These are phyloP conservation scores for Alliaria petiolata DNA, from an alignment of 345 rosid genomes.

Conservation along the genomic window DNA sequence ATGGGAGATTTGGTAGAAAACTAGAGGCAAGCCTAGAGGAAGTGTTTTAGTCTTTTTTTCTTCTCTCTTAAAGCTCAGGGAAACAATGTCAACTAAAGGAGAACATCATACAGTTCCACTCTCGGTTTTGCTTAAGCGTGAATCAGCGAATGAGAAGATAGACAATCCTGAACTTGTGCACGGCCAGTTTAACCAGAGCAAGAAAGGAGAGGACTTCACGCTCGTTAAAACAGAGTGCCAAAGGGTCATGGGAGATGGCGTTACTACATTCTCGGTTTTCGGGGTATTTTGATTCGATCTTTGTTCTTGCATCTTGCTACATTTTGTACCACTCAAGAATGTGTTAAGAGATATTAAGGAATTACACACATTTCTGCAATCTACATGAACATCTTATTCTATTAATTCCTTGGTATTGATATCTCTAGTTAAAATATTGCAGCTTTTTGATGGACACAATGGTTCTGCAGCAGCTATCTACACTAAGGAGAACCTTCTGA, in stretches of 20 bases:
- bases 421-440: conserved; percentile 22
- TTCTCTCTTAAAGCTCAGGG: background rate
- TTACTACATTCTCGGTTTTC: conserved; percentile 70
- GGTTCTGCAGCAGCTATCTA: conserved; percentile 96
- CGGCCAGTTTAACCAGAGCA: conserved; percentile 87
- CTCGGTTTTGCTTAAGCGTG: conserved; percentile 80
- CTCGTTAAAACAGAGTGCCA: conserved; percentile 80
- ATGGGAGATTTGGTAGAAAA: conserved; percentile 30
- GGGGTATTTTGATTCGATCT: conserved; percentile 49
- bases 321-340: too few relatives aligned
- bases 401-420: background rate
- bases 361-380: background rate
- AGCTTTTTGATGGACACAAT: conserved; percentile 99
- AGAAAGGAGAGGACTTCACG: conserved; percentile 93
- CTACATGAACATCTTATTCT: background rate
- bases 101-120: conserved; percentile 91
- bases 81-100: conserved; percentile 50
- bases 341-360: too few relatives aligned
- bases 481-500: conserved; percentile 85
- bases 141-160: conserved; percentile 73
- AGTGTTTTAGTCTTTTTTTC: background rate
- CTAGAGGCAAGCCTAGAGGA: conserved; percentile 20
- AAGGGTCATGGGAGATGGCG: conserved; percentile 76
- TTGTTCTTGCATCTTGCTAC: background rate
- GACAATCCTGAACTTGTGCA: conserved; percentile 74